phyloP scores from a whole-genome alignment of 2,329 filamentous ascomycete genomes.

The Arthrobotrys iridis region DNA sequence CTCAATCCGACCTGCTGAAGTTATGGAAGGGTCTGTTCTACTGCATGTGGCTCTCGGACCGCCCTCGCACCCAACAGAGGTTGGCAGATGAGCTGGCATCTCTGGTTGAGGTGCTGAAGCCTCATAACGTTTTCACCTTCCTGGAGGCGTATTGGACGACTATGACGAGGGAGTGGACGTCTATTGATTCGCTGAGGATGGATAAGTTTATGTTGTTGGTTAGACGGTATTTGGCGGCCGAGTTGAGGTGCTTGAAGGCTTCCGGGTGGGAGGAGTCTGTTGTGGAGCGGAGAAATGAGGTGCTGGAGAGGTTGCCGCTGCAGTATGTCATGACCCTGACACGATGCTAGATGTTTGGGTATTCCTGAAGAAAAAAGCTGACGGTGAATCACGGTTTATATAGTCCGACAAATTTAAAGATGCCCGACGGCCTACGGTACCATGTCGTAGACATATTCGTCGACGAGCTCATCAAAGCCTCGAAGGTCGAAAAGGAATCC shows the following conservation, averaged over 20 bases:
- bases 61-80: constrained; percentile 83
- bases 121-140: constrained; percentile 64
- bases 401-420: constrained; percentile 66
- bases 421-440: constrained; percentile 84
- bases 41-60: constrained; percentile 90
- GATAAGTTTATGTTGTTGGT: constrained; percentile 93
- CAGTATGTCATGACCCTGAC: constrained; percentile 59
- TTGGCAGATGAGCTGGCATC: constrained; percentile 80
- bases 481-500: constrained; percentile 64
- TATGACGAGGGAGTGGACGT: constrained; percentile 66
- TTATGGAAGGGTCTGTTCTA: constrained; percentile 96
- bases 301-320: constrained; percentile 64
- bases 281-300: constrained; percentile 63
- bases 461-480: constrained; percentile 82
- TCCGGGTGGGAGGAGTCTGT: constrained; percentile 62
- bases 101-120: constrained; percentile 61
- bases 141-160: constrained; percentile 67
- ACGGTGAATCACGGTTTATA: not conserved
- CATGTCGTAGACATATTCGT: constrained; percentile 92
- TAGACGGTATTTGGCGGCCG: constrained; percentile 78
- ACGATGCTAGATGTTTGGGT: not conserved
- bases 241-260: constrained; percentile 68
- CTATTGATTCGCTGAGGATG: constrained; percentile 72
- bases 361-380: not conserved
- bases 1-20: constrained; percentile 79